Evolutionary conservation across 108 stramenopile genomes (phyloP), one percentile per base, ranked within the genome.

Genomic region (Fragilaria crotonensis): DNA sequence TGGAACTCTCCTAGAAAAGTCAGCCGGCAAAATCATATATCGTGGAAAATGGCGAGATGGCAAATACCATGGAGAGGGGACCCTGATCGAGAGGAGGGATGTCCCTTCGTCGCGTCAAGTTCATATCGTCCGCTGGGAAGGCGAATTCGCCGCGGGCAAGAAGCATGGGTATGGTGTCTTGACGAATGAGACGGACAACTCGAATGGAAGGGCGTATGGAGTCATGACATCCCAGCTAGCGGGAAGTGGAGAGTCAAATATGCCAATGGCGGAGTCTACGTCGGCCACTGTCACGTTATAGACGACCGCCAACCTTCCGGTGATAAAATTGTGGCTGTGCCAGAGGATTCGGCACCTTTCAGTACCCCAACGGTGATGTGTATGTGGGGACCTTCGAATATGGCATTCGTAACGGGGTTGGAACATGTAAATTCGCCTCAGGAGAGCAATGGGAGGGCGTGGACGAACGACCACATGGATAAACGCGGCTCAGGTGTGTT

Each of bases 21-120:
- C 30, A 5, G 30, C 14, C 25, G 30, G 54, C 28, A 32, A 55
- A 55, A n/a, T 32, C 27, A 32, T 55, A 31, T 69, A 69, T 30
- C 33, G 44, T 14, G 79, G 79, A 19, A 57, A 70, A 29, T 76
- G 75, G 50, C n/a, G 32, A 22, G 47, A 62, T 20, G 79, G 79
- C 0, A 64, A 33, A 28, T 76, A 73, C 41, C 64, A 73, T 55
- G 79, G 79, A 23, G 11, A 64, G 5, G 79, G 79, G 18, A 55
- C 67, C 0, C 75, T 67, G 31, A 33, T 57, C n/a, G 56, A 66
- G 54, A 64, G 64, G 17, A 60, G 41, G 21, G 44, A 20, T 25
- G 73, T 67, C n/a, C 60, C 65, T 5, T 20, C 49, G 49, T 5
- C 14, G 36, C 36, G 14, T 7, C 36, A 41, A 14, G 36, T 7